Evolutionary conservation across 1,139 yeast genomes (phyloP), one percentile per base, ranked within the genome.

Genomic region (Tardiomyces depauwii): DNA sequence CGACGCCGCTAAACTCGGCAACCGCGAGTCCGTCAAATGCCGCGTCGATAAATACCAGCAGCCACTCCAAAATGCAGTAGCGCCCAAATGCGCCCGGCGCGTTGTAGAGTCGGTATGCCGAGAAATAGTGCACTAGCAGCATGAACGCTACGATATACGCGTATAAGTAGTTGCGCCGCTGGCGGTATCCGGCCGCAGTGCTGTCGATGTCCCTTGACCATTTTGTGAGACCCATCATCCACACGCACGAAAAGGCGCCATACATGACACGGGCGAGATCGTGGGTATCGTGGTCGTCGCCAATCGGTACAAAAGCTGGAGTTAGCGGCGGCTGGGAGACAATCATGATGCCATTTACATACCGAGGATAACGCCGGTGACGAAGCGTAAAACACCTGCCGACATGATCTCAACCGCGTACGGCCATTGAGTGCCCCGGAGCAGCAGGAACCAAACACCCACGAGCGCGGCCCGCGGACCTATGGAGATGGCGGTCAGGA

Each of bases 401-500:
- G 11, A 9, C 18, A 18, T 4, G 4, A 40, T 12, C 36, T 30
- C 42, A 14, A 6, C 13, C 6, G 23, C 19, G 12, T 28, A 27
- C 11, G 33, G 25, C 19, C 18, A 16, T 16, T 23, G 42, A 6
- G 18, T 23, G 9, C 42, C 42, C 9, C 36, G 19, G 6, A 28
- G 11, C 14, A 41, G 6, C 25, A 41, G 91, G 49, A 83, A 82
- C 43, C 43, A 41, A 3, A 41, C 13, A 6, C 10, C 18, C 13
- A 30, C 39, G 41, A 89, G 67, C n/a, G 83, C 64, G 60, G 89
- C 87, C 55, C 97, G 73, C 13, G 96, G 96, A 27, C 68, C 68
- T 1, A 69, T 59, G 11, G 70, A 64, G 19, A 66, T 52, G 38
- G 70, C 70, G 44, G 42, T 86, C 49, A 88, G 68, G 40, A 91